A percentile compares a stretch with the other conserved stretches of the same genome.
Conservation (phyloP, 805 yeast genomes). For the Millerago galiae region DNA sequence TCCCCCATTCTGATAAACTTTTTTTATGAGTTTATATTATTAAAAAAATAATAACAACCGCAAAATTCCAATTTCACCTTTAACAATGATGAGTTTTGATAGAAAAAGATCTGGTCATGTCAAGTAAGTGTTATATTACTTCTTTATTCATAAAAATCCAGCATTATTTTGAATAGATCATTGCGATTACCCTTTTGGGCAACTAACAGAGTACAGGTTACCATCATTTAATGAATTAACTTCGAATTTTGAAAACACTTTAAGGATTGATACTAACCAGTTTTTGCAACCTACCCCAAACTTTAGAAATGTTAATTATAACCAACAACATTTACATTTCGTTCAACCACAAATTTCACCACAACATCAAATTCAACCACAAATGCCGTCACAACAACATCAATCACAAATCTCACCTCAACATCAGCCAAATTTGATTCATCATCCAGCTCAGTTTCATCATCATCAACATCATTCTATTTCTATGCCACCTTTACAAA, state of each 20-base stretch:
- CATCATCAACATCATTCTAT: not conserved
- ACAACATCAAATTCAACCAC: too few relatives aligned
- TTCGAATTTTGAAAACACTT: conserved; percentile 8
- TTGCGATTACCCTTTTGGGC: conserved; percentile 4
- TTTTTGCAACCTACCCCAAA: too few relatives aligned
- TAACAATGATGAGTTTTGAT: conserved; percentile 11
- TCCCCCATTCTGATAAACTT: too few relatives aligned
- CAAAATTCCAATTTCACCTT: too few relatives aligned
- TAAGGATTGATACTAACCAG: not conserved
- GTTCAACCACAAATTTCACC: too few relatives aligned
- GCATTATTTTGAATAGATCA: conserved; percentile 1
- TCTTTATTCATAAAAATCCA: not conserved
- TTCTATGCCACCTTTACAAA: not conserved
- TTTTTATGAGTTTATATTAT: too few relatives aligned
- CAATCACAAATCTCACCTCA: too few relatives aligned
- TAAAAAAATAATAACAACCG: too few relatives aligned
- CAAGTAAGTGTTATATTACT: conserved; percentile 6
- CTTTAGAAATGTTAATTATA: too few relatives aligned
- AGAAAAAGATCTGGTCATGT: conserved; percentile 4
- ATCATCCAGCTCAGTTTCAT: not conserved
- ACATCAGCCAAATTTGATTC: too few relatives aligned
- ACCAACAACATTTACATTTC: too few relatives aligned
- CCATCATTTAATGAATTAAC: conserved; percentile 23
- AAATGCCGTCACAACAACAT: too few relatives aligned
- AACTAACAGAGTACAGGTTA: conserved; percentile 17